Evolutionary conservation across 1,284 basidiomycete species (phyloP).

Genomic region (Cutaneotrichosporon cutaneum): DNA sequence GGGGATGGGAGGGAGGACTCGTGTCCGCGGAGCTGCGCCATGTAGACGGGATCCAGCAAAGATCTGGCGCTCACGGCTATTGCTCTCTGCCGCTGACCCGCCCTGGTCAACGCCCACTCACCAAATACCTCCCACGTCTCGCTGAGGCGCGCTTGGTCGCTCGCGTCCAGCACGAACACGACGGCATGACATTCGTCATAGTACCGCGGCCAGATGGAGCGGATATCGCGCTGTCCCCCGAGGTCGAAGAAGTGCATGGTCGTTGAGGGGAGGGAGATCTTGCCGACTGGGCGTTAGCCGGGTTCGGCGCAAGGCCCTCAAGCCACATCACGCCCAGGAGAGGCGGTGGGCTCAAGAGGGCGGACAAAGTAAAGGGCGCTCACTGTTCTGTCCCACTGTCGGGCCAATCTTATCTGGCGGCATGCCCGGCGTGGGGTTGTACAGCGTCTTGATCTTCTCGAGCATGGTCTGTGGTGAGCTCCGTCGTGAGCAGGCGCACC

Average conservation of each 20-base stretch:
- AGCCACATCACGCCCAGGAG: no score
- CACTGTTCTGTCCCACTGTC: slow-evolving; percentile 93
- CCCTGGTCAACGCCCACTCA: slow-evolving; percentile 59
- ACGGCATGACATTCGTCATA: slow-evolving; percentile 94
- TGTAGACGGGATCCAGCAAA: no score
- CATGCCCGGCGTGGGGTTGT: slow-evolving; percentile 78
- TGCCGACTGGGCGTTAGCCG: slow-evolving; percentile 66
- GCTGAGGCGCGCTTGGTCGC: slow-evolving; percentile 75
- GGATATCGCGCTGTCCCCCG: slow-evolving; percentile 85
- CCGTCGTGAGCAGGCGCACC: slow-evolving; percentile 54
- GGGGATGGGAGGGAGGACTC: no score
- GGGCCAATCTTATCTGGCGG: slow-evolving; percentile 86
- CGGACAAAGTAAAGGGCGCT: no score
- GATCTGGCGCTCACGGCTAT: not conserved
- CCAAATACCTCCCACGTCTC: slow-evolving; percentile 95
- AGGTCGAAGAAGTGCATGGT: slow-evolving; percentile 93
- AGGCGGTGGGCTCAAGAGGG: no score
- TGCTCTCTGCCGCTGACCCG: no score
- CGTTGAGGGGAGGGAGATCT: slow-evolving; percentile 83
- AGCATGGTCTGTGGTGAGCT: slow-evolving; percentile 66
- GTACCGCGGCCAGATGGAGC: slow-evolving; percentile 88
- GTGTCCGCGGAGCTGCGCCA: no score
- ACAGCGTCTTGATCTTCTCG: slow-evolving; percentile 87
- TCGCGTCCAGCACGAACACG: slow-evolving; percentile 85
- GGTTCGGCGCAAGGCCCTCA: no score